Evolutionary conservation across 257 asterid species (phyloP).

Genomic region (Scutellaria galericulata): DNA sequence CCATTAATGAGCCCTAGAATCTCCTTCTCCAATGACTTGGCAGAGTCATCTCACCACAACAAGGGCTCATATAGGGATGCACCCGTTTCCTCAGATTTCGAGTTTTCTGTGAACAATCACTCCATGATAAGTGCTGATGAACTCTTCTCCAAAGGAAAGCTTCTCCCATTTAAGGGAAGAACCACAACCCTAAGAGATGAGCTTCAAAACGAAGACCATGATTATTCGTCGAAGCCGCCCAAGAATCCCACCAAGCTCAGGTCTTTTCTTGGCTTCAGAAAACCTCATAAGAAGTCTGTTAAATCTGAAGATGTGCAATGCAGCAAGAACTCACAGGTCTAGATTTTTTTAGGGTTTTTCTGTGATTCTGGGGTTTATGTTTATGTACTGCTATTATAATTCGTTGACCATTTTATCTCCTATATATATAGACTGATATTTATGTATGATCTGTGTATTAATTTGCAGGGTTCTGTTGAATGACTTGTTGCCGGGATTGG

Average conservation of each 20-base stretch:
- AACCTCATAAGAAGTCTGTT: conserved; percentile 31
- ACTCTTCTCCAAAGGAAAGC: conserved; percentile 57
- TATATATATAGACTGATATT: neutral
- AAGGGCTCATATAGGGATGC: conserved; percentile 48
- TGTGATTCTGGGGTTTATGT: neutral
- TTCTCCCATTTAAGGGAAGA: conserved; percentile 54
- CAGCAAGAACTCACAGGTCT: conserved; percentile 26
- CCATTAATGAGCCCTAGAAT: conserved; percentile 60
- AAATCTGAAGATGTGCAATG: conserved; percentile 1
- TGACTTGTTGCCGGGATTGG: neutral
- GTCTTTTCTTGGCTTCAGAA: conserved; percentile 36
- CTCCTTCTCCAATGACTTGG: conserved; percentile 66
- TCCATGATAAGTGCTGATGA: conserved; percentile 71
- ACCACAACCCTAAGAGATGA: conserved; percentile 53
- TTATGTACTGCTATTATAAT: neutral
- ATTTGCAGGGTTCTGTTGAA: conserved; percentile 31
- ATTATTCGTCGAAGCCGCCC: conserved; percentile 28
- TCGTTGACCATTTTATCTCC: too few species aligned
- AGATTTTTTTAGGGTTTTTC: neutral
- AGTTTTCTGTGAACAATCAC: conserved; percentile 57
- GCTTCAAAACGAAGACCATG: conserved; percentile 13
- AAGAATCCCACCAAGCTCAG: conserved; percentile 30
- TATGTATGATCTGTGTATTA: neutral
- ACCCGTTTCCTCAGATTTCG: conserved; percentile 64
- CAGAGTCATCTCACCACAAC: conserved; percentile 38